Evolutionary conservation across 441 rosid genomes (phyloP).

Genomic region (Mallotus japonicus): DNA sequence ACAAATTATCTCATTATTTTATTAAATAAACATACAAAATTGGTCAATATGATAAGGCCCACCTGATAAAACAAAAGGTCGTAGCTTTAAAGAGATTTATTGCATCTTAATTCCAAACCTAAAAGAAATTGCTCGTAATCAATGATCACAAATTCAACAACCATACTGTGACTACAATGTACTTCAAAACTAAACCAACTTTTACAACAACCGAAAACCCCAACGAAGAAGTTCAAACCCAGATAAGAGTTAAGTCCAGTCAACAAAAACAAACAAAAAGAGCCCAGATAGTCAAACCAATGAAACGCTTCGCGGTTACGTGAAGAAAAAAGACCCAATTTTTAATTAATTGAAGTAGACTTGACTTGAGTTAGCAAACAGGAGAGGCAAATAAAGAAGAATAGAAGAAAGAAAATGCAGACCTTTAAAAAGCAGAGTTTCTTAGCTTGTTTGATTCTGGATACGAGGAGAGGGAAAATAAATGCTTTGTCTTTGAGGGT

Average conservation of each 20-base stretch:
- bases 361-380: background rate
- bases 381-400: too few species aligned
- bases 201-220: background rate
- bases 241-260: too few species aligned
- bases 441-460: too few species aligned
- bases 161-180: background rate
- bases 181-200: background rate
- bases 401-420: background rate
- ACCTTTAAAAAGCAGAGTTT: background rate
- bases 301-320: too few species aligned
- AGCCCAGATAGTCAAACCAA: too few species aligned
- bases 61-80: background rate
- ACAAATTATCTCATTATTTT: background rate
- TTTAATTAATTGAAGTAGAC: too few species aligned
- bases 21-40: too few species aligned
- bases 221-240: background rate
- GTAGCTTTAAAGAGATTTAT: background rate
- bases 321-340: too few species aligned
- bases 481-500: too few species aligned
- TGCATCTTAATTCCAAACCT: conserved; percentile 2
- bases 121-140: conserved; percentile 11
- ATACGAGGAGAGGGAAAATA: too few species aligned
- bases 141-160: conserved; percentile 11
- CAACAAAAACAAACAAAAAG: too few species aligned
- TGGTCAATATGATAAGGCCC: conserved; percentile 11